Percentiles rank a stretch among this genome's conserved stretches.
phyloP scores from a whole-genome alignment of 331 rosid genomes.

The Cydonia oblonga region DNA sequence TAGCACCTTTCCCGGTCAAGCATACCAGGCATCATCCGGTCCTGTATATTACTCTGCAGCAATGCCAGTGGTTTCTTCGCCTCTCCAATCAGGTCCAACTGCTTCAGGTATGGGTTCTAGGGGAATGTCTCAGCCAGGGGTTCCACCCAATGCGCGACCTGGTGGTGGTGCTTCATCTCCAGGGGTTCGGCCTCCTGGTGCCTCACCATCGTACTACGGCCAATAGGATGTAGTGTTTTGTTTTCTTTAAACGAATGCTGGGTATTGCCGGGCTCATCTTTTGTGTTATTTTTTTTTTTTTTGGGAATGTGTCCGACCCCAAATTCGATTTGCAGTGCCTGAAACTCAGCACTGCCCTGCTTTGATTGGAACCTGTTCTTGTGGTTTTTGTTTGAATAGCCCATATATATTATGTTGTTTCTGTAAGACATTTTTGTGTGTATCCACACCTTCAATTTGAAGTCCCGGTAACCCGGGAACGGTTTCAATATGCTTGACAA shows the following conservation, averaged over 20 bases:
- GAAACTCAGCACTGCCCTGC: slow-evolving; percentile 5
- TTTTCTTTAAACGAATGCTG: neutral
- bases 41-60: slow-evolving; percentile 35
- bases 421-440: neutral
- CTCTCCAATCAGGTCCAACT: slow-evolving; percentile 28
- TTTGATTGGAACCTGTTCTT: neutral
- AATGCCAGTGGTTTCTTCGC: slow-evolving; percentile 27
- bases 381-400: slow-evolving; percentile 2
- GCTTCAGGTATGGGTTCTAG: slow-evolving; percentile 23
- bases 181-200: slow-evolving; percentile 17
- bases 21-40: slow-evolving; percentile 31
- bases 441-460: neutral
- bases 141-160: slow-evolving; percentile 17
- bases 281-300: neutral
- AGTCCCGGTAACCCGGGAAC: neutral
- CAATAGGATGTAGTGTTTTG: slow-evolving; percentile 12
- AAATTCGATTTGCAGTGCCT: slow-evolving; percentile 2
- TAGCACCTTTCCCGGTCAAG: slow-evolving; percentile 44
- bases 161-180: slow-evolving; percentile 33
- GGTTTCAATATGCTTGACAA: neutral
- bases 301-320: neutral
- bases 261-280: neutral
- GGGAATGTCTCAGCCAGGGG: slow-evolving; percentile 24
- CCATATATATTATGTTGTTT: neutral
- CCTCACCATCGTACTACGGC: slow-evolving; percentile 25